Base-by-base conservation (phyloP, 2,329 filamentous ascomycete species). In the Xylariaceae sp. region DNA sequence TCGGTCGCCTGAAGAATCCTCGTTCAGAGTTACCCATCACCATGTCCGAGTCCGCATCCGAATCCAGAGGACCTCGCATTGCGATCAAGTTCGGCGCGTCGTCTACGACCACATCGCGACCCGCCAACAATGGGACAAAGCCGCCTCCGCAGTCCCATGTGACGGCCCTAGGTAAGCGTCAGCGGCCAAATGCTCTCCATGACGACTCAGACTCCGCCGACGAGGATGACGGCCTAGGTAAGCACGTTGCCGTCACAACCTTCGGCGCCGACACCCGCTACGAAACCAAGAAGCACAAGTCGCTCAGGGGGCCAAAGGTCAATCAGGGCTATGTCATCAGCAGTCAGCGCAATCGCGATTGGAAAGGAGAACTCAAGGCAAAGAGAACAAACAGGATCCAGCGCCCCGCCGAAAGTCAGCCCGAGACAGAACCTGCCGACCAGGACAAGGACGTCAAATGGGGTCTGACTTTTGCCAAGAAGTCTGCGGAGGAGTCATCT, bases 101-200 rank as follows among this genome's bases (percentile, higher is more conserved):
- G 16, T 50, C 63, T 28, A 63, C 67, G 10, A 63, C 63, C 42
- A 64, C 48, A 31, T 63, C 64, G 22, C 66, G 52, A 31, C 16
- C 61, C 7, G 56, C 61, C 14, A 59, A 61, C 53, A 69, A 66
- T 36, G 54, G 61, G 22, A 55, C 63, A 17, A 52, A 52, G 11
- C 60, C 52, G 14, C 60, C 67, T 9, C 64, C 68, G 14, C 73
- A 73, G 3, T 64, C 74, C 0, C 22, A 28, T 28, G 22, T 7
- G 22, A 76, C 76, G 4, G 61, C 69, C 4, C 65, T 81, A 13
- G 78, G 78, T 53, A 81, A 81, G 61, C 75, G 77, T 16, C 66
- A 71, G 41, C 72, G 77, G 54, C 59, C 71, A 31, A 70, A 71
- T 54, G 73, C 73, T 17, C 66, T 77, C 12, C 69, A 69, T 45